Conservation (phyloP, 2,329 filamentous ascomycete genomes). For the Aspergillus nomiae region DNA sequence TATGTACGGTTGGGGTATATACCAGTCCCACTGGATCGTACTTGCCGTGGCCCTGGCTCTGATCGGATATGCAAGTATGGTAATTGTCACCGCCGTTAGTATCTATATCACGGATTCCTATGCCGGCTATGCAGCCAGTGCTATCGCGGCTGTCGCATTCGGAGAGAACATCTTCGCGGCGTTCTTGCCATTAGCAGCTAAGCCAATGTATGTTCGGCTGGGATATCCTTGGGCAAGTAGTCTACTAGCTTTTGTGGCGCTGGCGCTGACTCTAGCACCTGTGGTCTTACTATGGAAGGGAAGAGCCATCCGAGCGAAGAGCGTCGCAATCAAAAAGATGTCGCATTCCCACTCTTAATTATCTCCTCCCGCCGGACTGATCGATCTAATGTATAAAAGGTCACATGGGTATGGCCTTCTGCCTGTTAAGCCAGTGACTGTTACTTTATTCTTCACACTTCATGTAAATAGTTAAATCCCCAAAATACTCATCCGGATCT, state of each 20-base stretch:
- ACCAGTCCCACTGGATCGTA: constrained; percentile 38
- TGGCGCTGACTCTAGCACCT: constrained; percentile 37
- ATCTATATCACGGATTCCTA: constrained; percentile 56
- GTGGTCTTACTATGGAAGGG: constrained; percentile 42
- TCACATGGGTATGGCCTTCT: background rate
- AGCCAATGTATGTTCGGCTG: constrained; percentile 38
- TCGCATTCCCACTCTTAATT: background rate
- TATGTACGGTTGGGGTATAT: constrained; percentile 40
- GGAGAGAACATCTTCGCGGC: constrained; percentile 47
- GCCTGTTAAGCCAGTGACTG: background rate
- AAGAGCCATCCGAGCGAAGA: constrained; percentile 28
- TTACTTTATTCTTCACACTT: constrained; percentile 2
- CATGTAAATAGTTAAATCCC: constrained; percentile 23
- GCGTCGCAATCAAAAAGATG: constrained; percentile 14
- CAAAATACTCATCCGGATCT: constrained; percentile 23
- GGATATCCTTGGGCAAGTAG: constrained; percentile 45
- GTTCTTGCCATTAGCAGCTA: constrained; percentile 45
- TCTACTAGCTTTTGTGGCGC: constrained; percentile 42
- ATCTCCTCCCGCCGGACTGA: background rate
- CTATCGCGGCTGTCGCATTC: constrained; percentile 49
- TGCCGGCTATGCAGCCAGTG: constrained; percentile 51
- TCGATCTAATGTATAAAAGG: background rate
- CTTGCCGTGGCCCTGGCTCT: constrained; percentile 37
- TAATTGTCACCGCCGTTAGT: constrained; percentile 49
- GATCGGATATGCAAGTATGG: constrained; percentile 44